Evolutionary conservation across 2,329 filamentous ascomycete genomes (phyloP).

Genomic region (Trichoderma koningii): DNA sequence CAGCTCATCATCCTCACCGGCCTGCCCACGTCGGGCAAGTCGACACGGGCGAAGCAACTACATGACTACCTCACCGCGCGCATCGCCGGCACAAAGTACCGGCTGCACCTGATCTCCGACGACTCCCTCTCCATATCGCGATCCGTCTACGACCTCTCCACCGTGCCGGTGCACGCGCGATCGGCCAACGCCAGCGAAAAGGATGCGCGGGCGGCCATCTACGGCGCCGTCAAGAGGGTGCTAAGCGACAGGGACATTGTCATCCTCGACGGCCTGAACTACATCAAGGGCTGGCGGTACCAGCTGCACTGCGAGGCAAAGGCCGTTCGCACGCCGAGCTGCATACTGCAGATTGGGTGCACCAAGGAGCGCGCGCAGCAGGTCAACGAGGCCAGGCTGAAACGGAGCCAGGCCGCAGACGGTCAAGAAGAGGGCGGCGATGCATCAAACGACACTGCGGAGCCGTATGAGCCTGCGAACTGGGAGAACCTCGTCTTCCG

Average conservation of each 20-base stretch:
- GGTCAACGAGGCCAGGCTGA: slow-evolving; percentile 63
- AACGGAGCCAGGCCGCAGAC: slow-evolving; percentile 18
- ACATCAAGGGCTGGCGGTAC: slow-evolving; percentile 89
- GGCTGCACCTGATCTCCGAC: slow-evolving; percentile 74
- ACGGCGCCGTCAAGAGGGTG: slow-evolving; percentile 75
- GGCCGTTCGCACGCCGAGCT: slow-evolving; percentile 72
- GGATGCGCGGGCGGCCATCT: slow-evolving; percentile 74
- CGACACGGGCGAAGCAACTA: slow-evolving; percentile 66
- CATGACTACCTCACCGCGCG: slow-evolving; percentile 62
- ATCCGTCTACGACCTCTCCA: slow-evolving; percentile 68
- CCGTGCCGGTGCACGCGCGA: slow-evolving; percentile 60
- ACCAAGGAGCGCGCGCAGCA: slow-evolving; percentile 52
- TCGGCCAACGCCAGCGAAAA: slow-evolving; percentile 78
- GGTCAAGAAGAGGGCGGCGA: neutral
- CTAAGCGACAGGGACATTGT: slow-evolving; percentile 74
- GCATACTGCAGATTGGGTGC: slow-evolving; percentile 68
- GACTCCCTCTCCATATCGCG: slow-evolving; percentile 69
- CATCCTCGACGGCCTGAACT: slow-evolving; percentile 78
- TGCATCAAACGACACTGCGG: slow-evolving; percentile 33
- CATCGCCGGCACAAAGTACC: slow-evolving; percentile 57
- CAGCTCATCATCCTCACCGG: slow-evolving; percentile 69
- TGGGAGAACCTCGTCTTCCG: slow-evolving; percentile 80
- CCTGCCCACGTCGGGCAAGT: slow-evolving; percentile 69
- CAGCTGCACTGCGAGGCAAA: slow-evolving; percentile 85
- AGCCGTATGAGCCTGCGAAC: slow-evolving; percentile 58